These are phyloP conservation scores for Sarcodon aspratus DNA, from an alignment of 768 basidiomycete species.

Conservation along the genomic window DNA sequence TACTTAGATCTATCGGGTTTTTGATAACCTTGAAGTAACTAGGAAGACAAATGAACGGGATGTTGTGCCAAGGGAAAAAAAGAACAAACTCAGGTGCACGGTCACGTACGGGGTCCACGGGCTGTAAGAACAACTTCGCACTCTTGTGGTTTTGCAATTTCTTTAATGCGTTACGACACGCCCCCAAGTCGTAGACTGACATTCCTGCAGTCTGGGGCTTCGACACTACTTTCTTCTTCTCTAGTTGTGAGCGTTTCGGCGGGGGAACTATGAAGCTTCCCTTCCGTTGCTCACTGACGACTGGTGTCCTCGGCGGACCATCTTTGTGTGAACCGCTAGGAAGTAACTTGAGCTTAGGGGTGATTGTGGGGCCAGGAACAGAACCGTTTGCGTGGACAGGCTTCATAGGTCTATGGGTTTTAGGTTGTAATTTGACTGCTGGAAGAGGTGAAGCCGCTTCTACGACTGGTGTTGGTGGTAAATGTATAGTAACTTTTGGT, in stretches of 20 bases:
- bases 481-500: conserved; percentile 80
- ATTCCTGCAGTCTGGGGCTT: conserved; percentile 75
- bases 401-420: conserved; percentile 24
- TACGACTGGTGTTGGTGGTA: conserved; percentile 59
- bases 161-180: conserved; percentile 67
- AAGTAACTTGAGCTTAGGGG: conserved; percentile 52
- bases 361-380: conserved; percentile 15
- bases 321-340: conserved; percentile 16
- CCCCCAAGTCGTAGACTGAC: conserved; percentile 62
- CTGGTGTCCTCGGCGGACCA: conserved; percentile 18
- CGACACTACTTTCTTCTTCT: conserved; percentile 28
- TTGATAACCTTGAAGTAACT: conserved; percentile 90
- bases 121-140: conserved; percentile 65
- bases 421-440: conserved; percentile 38
- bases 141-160: conserved; percentile 70
- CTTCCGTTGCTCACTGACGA: not conserved
- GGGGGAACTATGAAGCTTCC: not conserved
- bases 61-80: conserved; percentile 2
- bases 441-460: conserved; percentile 50
- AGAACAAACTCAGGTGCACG: conserved; percentile 69
- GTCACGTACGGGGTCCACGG: conserved; percentile 95
- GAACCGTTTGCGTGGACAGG: conserved; percentile 20
- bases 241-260: conserved; percentile 15
- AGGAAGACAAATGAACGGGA: not conserved
- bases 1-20: conserved; percentile 90